A percentile compares a stretch with the other conserved stretches of the same genome.
Evolutionary conservation across 2,329 filamentous ascomycete species (phyloP).

Genomic region (Aspergillus arachidicola): DNA sequence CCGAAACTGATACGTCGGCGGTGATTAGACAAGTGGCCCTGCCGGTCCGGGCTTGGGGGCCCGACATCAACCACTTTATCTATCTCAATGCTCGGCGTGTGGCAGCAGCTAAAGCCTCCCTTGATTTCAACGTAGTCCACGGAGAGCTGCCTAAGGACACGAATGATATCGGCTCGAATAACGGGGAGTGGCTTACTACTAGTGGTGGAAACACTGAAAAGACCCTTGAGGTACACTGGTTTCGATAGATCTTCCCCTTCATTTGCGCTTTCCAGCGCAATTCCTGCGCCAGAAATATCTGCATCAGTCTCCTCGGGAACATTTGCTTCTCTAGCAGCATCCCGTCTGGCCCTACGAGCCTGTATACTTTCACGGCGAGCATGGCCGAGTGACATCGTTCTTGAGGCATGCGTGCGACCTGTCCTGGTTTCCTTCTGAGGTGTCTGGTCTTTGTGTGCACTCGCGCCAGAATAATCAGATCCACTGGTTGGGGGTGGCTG

Average conservation of each 20-base stretch:
- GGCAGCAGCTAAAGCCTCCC: slow-evolving; percentile 87
- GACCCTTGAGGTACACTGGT: slow-evolving; percentile 91
- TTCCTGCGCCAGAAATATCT: slow-evolving; percentile 64
- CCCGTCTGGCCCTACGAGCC: slow-evolving; percentile 73
- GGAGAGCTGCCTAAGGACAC: slow-evolving; percentile 81
- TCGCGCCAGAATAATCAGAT: slow-evolving; percentile 68
- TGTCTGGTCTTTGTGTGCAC: slow-evolving; percentile 48
- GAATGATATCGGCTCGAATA: slow-evolving; percentile 86
- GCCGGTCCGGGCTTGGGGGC: slow-evolving; percentile 59
- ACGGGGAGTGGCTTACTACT: slow-evolving; percentile 85
- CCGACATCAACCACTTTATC: slow-evolving; percentile 68
- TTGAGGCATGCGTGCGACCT: slow-evolving; percentile 64
- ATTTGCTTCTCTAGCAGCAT: slow-evolving; percentile 72
- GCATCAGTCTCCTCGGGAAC: slow-evolving; percentile 90
- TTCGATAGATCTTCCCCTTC: slow-evolving; percentile 75
- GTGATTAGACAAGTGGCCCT: slow-evolving; percentile 58
- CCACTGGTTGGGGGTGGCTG: slow-evolving; percentile 76
- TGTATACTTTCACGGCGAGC: slow-evolving; percentile 90
- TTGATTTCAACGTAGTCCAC: slow-evolving; percentile 93
- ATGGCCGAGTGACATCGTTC: slow-evolving; percentile 87
- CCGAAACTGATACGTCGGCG: slow-evolving; percentile 83
- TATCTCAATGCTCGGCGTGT: slow-evolving; percentile 85
- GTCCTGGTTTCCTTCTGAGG: slow-evolving; percentile 56
- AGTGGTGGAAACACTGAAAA: slow-evolving; percentile 96
- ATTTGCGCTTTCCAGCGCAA: slow-evolving; percentile 52